phyloP scores from a whole-genome alignment of 1,139 yeast genomes.

The Yamadazyma buinensis region DNA sequence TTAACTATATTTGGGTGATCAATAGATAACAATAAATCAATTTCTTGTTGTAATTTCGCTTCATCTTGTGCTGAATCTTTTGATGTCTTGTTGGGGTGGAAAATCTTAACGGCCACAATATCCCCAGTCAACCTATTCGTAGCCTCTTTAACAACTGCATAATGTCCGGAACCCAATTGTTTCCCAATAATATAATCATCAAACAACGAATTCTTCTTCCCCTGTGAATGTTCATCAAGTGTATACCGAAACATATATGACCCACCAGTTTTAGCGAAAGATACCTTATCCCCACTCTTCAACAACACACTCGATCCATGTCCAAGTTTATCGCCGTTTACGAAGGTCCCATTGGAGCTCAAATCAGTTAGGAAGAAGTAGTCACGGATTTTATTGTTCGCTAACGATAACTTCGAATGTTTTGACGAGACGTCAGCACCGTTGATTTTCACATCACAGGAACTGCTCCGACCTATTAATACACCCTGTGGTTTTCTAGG shows the following conservation, averaged over 20 bases:
- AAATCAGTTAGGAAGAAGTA: conserved; percentile 51
- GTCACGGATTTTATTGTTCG: conserved; percentile 30
- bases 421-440: conserved; percentile 65
- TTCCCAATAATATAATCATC: conserved; percentile 60
- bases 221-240: conserved; percentile 13
- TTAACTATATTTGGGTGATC: conserved; percentile 70
- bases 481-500: conserved; percentile 33
- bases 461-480: conserved; percentile 57
- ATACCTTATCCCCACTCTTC: conserved; percentile 61
- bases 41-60: conserved; percentile 61
- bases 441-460: conserved; percentile 52
- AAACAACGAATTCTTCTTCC: conserved; percentile 39
- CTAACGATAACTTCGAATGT: conserved; percentile 53
- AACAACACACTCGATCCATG: conserved; percentile 45
- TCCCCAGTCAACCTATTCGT: conserved; percentile 53
- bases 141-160: conserved; percentile 74
- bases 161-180: conserved; percentile 72
- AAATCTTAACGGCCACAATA: conserved; percentile 72
- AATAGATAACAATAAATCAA: conserved; percentile 60
- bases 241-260: conserved; percentile 53
- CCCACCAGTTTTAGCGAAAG: conserved; percentile 58
- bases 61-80: conserved; percentile 34
- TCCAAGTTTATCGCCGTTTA: conserved; percentile 56
- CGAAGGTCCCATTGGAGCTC: conserved; percentile 65
- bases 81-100: conserved; percentile 56